These are phyloP conservation scores for Solanum pinnatisectum DNA, from an alignment of 257 asterid species.

Conservation along the genomic window DNA sequence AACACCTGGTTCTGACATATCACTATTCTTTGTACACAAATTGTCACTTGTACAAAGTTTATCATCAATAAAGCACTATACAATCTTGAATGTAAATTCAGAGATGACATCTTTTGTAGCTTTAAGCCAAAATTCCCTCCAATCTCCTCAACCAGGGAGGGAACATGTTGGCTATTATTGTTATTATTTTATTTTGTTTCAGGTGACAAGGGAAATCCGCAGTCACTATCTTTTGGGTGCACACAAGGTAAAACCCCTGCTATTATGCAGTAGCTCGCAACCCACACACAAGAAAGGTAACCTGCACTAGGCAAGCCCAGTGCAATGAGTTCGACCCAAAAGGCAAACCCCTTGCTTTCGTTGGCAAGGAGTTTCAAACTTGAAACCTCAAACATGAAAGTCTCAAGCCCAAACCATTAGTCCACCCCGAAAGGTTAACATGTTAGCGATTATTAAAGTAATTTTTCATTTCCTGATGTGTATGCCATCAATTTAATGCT, in stretches of 20 bases:
- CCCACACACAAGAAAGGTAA: no score
- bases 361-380: not conserved
- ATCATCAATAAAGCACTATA: not conserved
- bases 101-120: not conserved
- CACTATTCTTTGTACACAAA: not conserved
- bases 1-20: not conserved
- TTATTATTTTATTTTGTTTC: no score
- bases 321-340: not conserved
- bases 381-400: not conserved
- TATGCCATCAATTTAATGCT: not conserved
- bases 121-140: not conserved
- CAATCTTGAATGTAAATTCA: not conserved
- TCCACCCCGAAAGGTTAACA: not conserved
- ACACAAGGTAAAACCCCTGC: not conserved
- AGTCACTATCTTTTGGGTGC: no score
- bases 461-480: not conserved
- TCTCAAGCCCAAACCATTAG: not conserved
- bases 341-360: not conserved
- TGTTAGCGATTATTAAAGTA: not conserved
- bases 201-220: not conserved
- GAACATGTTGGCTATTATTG: not conserved
- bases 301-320: not conserved
- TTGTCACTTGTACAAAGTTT: not conserved
- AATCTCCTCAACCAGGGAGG: not conserved
- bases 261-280: not conserved